Base-by-base conservation (phyloP, 176 grass and related monocot genomes). In the Calamus simplicifolius region DNA sequence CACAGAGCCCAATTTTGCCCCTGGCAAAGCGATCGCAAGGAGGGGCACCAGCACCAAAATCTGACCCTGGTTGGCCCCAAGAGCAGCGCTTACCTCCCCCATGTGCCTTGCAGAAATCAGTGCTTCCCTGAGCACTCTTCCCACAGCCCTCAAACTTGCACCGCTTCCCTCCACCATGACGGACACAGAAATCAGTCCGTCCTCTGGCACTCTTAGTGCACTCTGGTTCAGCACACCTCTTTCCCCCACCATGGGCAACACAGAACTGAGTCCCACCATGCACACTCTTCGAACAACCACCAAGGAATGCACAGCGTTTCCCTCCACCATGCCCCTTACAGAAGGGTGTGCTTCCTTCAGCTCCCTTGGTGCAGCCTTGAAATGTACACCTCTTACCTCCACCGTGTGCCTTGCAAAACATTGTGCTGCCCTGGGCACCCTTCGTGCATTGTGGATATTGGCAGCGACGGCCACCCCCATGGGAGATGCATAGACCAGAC, bases 101-200 rank as follows among this genome's bases (percentile, higher is more conserved):
- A 18, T 84, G 81, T n/a, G 81, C 81, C 67, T 85, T 85, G 67
- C 81, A 85, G 21, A 79, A 79, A 52, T 85, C 76, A 31, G 76
- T 85, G 31, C 81, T 79, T 2, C 81, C 82, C 51, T 85, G 82
- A 16, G 82, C 82, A 50, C 72, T 85, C 67, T 85, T 85, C 25
- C 18, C 73, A 17, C 82, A 85, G 4, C 57, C 57, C 3, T 64
- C 28, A 63, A 66, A 66, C 27, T 79, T 77, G 62, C 82, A 85
- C 28, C 82, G 58, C 30, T 85, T 85, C 10, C 82, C 82, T 18
- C 82, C 82, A 0, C 82, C 82, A 50, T 85, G 82, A 53, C 82
- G 82, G 15, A 85, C 82, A 25, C 82, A 85, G 56, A 64, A 79
- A 31, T 79, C 72, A 16, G 82, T 85, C 57, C 76, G 62, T 16